phyloP scores from a whole-genome alignment of 768 basidiomycete genomes.

The Russula foetens region DNA sequence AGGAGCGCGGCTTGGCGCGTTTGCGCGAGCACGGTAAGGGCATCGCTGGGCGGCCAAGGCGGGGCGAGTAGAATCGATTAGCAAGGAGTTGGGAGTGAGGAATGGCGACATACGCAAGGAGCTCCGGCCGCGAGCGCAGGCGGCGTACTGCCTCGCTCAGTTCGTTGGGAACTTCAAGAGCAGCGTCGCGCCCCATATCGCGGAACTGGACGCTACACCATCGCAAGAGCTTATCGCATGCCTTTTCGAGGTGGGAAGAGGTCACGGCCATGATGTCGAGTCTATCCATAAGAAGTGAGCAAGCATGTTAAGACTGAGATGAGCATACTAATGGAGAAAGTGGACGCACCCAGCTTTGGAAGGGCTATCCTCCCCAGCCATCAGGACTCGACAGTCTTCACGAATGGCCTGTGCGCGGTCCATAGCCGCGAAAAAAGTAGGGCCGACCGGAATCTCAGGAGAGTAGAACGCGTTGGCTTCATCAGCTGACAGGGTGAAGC shows the following conservation, averaged over 20 bases:
- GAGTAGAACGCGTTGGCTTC: constrained; percentile 73
- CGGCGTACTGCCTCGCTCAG: constrained; percentile 69
- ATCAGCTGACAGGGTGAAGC: constrained; percentile 73
- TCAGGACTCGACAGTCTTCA: constrained; percentile 75
- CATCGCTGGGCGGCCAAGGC: constrained; percentile 44
- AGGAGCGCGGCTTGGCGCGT: constrained; percentile 77
- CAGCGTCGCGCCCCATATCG: constrained; percentile 63
- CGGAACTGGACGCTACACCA: constrained; percentile 84
- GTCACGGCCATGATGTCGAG: constrained; percentile 86
- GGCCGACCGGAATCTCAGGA: constrained; percentile 66
- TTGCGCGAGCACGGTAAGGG: constrained; percentile 65
- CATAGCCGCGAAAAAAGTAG: constrained; percentile 76
- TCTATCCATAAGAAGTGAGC: constrained; percentile 31
- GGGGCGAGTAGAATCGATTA: not conserved
- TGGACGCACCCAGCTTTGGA: constrained; percentile 60
- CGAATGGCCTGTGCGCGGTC: constrained; percentile 79
- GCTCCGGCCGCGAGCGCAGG: constrained; percentile 67
- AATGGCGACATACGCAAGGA: constrained; percentile 50
- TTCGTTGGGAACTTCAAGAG: constrained; percentile 54
- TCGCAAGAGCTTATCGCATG: constrained; percentile 81
- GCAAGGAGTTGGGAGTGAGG: not conserved
- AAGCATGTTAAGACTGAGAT: not conserved
- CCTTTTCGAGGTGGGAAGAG: constrained; percentile 75
- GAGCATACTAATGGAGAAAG: not conserved
- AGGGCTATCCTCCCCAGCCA: constrained; percentile 77